phyloP scores from a whole-genome alignment of 2,329 filamentous ascomycete genomes.

The Aschersonia sp. region DNA sequence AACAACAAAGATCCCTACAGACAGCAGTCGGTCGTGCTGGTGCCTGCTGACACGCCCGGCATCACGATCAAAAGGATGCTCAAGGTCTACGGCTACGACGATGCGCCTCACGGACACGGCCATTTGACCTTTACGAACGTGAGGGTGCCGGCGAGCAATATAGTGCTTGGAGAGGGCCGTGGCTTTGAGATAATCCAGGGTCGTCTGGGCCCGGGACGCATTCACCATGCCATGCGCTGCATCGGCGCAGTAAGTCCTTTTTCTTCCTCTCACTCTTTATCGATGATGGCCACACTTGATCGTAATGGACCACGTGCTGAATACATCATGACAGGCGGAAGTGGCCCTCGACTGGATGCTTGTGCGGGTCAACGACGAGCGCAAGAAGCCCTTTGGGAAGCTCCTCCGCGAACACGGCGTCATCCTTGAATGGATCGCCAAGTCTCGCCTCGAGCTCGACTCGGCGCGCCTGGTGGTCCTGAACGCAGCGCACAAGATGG shows the following conservation, averaged over 20 bases:
- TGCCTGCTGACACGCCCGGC: conserved; percentile 66
- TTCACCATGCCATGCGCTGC: conserved; percentile 93
- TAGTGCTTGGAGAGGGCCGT: conserved; percentile 83
- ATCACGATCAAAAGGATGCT: conserved; percentile 93
- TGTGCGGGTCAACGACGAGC: conserved; percentile 80
- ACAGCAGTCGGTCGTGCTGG: conserved; percentile 87
- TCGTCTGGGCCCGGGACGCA: conserved; percentile 84
- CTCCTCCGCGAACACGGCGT: conserved; percentile 78
- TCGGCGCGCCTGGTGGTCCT: conserved; percentile 78
- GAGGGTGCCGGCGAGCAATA: conserved; percentile 66
- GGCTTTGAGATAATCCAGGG: conserved; percentile 99
- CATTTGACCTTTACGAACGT: conserved; percentile 85
- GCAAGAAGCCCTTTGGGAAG: conserved; percentile 85
- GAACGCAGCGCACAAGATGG: conserved; percentile 92
- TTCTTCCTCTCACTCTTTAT: neutral
- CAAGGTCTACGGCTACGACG: conserved; percentile 87
- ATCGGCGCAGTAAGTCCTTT: conserved; percentile 57
- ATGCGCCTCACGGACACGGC: conserved; percentile 95
- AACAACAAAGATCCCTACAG: conserved; percentile 63
- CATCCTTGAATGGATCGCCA: conserved; percentile 88
- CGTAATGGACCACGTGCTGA: neutral
- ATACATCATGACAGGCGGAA: conserved; percentile 43
- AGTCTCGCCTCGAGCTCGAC: conserved; percentile 86
- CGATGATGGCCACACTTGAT: neutral
- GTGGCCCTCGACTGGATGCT: conserved; percentile 90